Conservation (phyloP, 768 basidiomycete genomes). For the Ephemerocybe angulata region DNA sequence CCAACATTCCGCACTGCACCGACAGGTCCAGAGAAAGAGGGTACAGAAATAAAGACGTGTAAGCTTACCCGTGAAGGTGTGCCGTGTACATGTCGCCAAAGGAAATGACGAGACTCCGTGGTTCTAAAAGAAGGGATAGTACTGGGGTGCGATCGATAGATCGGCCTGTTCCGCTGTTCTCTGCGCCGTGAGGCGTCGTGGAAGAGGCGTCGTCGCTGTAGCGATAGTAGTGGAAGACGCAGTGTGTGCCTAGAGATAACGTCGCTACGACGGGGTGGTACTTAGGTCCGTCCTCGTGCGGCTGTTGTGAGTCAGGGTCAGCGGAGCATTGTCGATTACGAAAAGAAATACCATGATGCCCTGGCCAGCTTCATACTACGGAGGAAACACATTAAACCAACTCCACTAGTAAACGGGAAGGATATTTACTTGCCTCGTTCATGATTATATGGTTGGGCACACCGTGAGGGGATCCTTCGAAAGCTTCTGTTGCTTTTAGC, state of each 20-base stretch:
- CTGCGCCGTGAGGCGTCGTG: constrained; percentile 15
- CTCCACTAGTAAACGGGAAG: not conserved
- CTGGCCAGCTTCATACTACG: constrained; percentile 80
- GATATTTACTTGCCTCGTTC: constrained; percentile 59
- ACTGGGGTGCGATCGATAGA: constrained; percentile 63
- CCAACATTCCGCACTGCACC: too few relatives aligned
- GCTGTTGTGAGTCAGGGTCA: constrained; percentile 40
- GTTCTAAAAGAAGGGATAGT: constrained; percentile 75
- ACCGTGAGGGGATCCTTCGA: constrained; percentile 58
- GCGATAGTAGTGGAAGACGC: constrained; percentile 78
- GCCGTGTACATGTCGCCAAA: constrained; percentile 61
- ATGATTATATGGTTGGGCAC: constrained; percentile 86
- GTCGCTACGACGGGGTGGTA: constrained; percentile 89
- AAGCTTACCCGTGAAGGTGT: constrained; percentile 69
- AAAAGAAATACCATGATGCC: constrained; percentile 76
- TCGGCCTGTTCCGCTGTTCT: constrained; percentile 36
- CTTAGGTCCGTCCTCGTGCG: constrained; percentile 88
- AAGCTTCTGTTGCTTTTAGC: constrained; percentile 60
- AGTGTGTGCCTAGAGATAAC: constrained; percentile 82
- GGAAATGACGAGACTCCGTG: constrained; percentile 81
- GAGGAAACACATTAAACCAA: constrained; percentile 1
- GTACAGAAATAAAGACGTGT: not conserved
- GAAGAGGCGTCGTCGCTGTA: constrained; percentile 44
- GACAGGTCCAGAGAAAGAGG: not conserved
- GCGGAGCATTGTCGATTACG: not conserved